Evolutionary conservation across 805 yeast genomes (phyloP), one percentile per base, ranked within the genome.

Genomic region (Nakazawaea ishiwadae): DNA sequence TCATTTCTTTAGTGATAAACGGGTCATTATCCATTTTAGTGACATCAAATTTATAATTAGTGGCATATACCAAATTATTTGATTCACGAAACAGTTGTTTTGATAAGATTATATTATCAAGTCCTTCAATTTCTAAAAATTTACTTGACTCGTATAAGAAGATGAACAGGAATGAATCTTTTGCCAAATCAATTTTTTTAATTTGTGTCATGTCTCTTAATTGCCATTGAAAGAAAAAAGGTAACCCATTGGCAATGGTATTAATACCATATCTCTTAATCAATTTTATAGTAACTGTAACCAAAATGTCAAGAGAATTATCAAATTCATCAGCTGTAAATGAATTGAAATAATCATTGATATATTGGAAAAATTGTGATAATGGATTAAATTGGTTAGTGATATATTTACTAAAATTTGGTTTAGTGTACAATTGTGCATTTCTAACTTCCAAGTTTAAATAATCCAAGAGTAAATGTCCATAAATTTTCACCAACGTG

Each of bases 151-250:
- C 45, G 30, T 55, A 47, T 44, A 69, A 45, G 9, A 62, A 32
- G 3, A 52, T 39, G 42, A 63, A 60, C 3, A 66, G 69, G 36
- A 62, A 48, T 4, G 71, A 56, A 32, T 66, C 70, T 35, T 51
- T 52, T 10, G 55, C 28, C 11, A 15, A 21, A 12, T 37, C 42
- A 7, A 18, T 5, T 11, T 36, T 35, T 11, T 28, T 27, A 3
- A 15, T 31, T 16, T 45, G 5, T 8, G 46, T 51, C n/a, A 51
- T 16, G 31, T 41, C 33, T 15, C 42, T 18, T 12, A 66, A 28
- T 33, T 57, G 59, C 79, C 79, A 75, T 42, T 63, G 64, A 42
- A 62, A 62, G 46, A 73, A 67, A 47, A 65, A 71, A 3, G 77
- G 71, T 3, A 75, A 44, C 36, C 65, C 68, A 46, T 72, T 71